Percentiles rank a stretch among this genome's conserved stretches.
Conservation (phyloP, 2,329 filamentous ascomycete genomes). For the Orbilia javanica region DNA sequence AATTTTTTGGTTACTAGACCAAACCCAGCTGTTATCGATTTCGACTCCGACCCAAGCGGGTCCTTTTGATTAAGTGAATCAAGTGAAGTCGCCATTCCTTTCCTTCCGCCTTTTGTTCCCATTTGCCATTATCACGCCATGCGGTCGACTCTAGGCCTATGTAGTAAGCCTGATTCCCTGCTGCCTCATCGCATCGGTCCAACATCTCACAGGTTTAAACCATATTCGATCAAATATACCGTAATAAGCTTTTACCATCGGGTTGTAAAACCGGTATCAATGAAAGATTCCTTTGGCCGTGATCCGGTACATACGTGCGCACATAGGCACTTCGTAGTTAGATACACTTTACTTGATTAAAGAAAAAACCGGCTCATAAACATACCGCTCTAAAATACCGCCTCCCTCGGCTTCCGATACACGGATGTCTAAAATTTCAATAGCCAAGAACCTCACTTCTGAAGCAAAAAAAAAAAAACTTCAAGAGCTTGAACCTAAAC, state of each 20-base stretch:
- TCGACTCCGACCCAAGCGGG: too few relatives aligned
- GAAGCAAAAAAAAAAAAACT: not conserved
- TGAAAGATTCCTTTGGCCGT: not conserved
- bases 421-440: conserved; percentile 7
- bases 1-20: not conserved
- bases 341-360: not conserved
- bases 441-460: not conserved
- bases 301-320: not conserved
- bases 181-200: conserved; percentile 15
- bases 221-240: conserved; percentile 23
- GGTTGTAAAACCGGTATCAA: conserved; percentile 8
- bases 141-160: not conserved
- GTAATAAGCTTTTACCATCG: conserved; percentile 1
- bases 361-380: not conserved
- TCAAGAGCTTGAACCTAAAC: not conserved
- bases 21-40: not conserved
- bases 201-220: conserved; percentile 9
- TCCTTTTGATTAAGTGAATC: not conserved
- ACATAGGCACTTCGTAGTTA: not conserved
- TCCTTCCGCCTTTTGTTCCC: not conserved
- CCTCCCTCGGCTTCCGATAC: conserved; percentile 36
- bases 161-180: conserved; percentile 8
- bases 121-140: conserved; percentile 58
- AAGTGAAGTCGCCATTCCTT: conserved; percentile 6
- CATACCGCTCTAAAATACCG: conserved; percentile 34